A percentile compares a stretch with the other conserved stretches of the same genome.
These are phyloP conservation scores for Colletotrichum camelliae DNA, from an alignment of 2,329 filamentous ascomycete genomes.

Conservation along the genomic window DNA sequence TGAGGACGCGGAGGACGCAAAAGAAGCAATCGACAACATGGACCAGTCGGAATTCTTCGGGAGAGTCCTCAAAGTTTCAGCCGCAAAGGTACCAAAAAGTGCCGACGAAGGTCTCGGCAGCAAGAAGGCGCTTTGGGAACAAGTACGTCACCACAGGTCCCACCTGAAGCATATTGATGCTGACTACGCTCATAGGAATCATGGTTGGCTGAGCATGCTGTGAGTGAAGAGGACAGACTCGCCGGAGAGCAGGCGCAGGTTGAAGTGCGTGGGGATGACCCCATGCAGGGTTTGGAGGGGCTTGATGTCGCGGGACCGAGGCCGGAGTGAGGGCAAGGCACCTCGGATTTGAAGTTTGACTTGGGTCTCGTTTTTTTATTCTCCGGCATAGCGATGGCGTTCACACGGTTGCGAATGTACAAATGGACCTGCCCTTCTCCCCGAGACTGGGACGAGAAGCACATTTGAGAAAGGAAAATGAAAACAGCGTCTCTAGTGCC, in stretches of 20 bases:
- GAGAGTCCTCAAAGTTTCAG: constrained; percentile 87
- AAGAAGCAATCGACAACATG: constrained; percentile 99
- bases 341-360: constrained; percentile 23
- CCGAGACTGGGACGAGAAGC: neutral
- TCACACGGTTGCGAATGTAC: constrained; percentile 26
- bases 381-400: constrained; percentile 53
- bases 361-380: constrained; percentile 25
- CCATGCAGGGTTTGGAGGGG: constrained; percentile 94
- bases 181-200: constrained; percentile 70
- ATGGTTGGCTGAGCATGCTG: constrained; percentile 88
- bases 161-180: neutral
- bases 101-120: constrained; percentile 86
- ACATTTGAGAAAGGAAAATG: constrained; percentile 15
- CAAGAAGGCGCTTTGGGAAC: constrained; percentile 95
- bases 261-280: constrained; percentile 71
- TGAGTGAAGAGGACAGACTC: constrained; percentile 77
- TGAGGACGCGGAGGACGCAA: constrained; percentile 82
- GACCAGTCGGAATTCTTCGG: constrained; percentile 96
- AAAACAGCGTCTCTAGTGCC: constrained; percentile 18
- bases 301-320: constrained; percentile 94
- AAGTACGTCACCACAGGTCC: constrained; percentile 62
- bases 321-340: constrained; percentile 60
- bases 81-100: constrained; percentile 91
- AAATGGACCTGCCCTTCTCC: constrained; percentile 1
- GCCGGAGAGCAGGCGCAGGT: constrained; percentile 58